Base-by-base conservation (phyloP, 2,329 filamentous ascomycete genomes). In the Parafenestella ontariensis region DNA sequence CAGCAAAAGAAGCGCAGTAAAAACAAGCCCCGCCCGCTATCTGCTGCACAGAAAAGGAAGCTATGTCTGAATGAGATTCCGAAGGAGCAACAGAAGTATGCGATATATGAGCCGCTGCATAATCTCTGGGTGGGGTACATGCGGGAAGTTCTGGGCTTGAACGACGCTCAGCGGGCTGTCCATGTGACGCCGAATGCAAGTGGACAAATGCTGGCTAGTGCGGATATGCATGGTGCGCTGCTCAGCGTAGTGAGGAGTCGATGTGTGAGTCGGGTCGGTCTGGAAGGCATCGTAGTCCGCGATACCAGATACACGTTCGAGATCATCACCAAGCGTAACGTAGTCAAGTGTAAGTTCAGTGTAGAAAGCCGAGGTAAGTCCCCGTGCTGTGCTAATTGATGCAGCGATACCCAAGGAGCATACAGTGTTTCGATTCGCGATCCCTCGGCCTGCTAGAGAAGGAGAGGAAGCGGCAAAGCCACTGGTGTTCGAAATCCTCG, bases 231-330 rank as follows among this genome's bases (percentile, higher is more conserved):
- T 73, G 95, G 95, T 1, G 93, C 94, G 15, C 80, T 87, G 64
- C 75, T 97, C 18, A 87, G 92, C 77, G 91, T 98, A 20, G 89
- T 94, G 50, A 80, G 93, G 65, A 95, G 92, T 74, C 79, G 85
- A 26, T 97, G 93, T 73, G 85, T 89, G 15, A 87, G 90, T 49
- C 83, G 94, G 15, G 93, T 99, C 0, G 94, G 95, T 0, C 77
- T 94, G 49, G 85, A 82, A 66, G 95, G 95, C 15, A 94, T 98
- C 65, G 90, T 98, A 56, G 87, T 97, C 36, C 87, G 91, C 72
- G 95, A 99, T 78, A 89, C 90, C 46, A 92, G 89, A 72, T 94
- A 90, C 69, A 88, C 89, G 1, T 91, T 98, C 76, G 90, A 96
- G 74, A 78, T 99, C 57, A 83, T 98, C 34, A 96, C 91, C 2